Evolutionary conservation across 306 rosid species (phyloP), one percentile per base, ranked within the genome.

Genomic region (Citrullus colocynthis): DNA sequence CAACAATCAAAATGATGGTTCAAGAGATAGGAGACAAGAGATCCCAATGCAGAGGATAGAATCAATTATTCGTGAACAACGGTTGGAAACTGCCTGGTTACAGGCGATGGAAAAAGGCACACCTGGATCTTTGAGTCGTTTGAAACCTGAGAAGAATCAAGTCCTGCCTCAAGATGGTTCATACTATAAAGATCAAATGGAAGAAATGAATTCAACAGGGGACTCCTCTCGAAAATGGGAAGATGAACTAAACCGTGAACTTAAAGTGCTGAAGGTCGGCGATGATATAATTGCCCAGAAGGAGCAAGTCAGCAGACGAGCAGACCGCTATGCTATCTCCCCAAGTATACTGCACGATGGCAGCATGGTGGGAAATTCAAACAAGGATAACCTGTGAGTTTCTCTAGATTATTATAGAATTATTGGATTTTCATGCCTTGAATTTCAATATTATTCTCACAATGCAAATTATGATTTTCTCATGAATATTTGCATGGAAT

Each of bases 81-180:
- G 92, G 85, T 86, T 95, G 81, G 99, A 95, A 87, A 95, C 92
- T 74, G 99, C 99, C 6, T 95, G 97, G 99, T 82, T 92, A 77
- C 97, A 90, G 85, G 90, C 93, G 10, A 91, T 84, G 63, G 99
- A 89, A 79, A 95, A 89, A 80, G 97, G 99, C 76, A 92, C 97
- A 49, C 97, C 98, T 16, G 92, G 97, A 81, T 87, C 96, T 2
- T 70, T 95, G 90, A 89, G 77, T 87, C 88, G 88, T 75, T 78
- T 85, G 84, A 92, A 90, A 85, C 97, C 97, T 1, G 99, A 90
- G 87, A 91, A 91, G 88, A 92, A 95, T 87, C 99, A 92, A 84
- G 93, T 95, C 72, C 86, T 95, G 77, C 97, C 97, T 58, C 99
- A 87, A 87, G 96, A 92, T 81, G 89, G 91, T 66, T 78, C 80